Base-by-base conservation (phyloP, 176 grass and related monocot species). In the Oryza officinalis region DNA sequence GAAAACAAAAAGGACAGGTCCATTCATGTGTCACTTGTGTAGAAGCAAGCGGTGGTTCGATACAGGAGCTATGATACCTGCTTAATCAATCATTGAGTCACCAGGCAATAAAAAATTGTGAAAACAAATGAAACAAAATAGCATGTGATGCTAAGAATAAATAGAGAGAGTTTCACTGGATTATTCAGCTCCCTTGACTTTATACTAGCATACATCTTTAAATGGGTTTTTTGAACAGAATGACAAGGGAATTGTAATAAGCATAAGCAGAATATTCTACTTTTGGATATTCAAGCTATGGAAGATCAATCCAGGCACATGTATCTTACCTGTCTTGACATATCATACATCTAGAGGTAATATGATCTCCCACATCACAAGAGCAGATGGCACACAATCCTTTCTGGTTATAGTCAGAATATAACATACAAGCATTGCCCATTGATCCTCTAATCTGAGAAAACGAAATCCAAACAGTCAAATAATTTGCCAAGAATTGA, bases 31-130 rank as follows among this genome's bases (percentile, higher is more conserved):
- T 66, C 54, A 40, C 59, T 71, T 79, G 78, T 63, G 75, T 67
- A 65, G 78, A 86, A 85, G 71, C 47, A 80, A 84, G 6, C 50
- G 74, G 25, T 6, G 67, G 80, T 79, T 87, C 90, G 38, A 80
- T 57, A 81, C 95, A 97, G 63, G 86, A 90, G 59, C 57, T 79
- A 81, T 97, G 95, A 72, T 91, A 91, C 95, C 95, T 97, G 78
- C 35, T n/a, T 47, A 85, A 85, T 75, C 27, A 81, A 92, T 72
- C 74, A 86, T 41, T 65, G 65, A 74, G 68, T 44, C 38, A 59
- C 40, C 72, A 86, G 71, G 71, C 2, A 10, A 79, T 20, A 44
- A 77, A 71, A 73, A 78, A 61, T 45, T 68, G 74, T 41, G 61
- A 81, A 20, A 86, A 67, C 73, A 87, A 71, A 28, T 25, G 9